phyloP scores from a whole-genome alignment of 1,284 basidiomycete species.

The Coniferiporia sulphurascens region DNA sequence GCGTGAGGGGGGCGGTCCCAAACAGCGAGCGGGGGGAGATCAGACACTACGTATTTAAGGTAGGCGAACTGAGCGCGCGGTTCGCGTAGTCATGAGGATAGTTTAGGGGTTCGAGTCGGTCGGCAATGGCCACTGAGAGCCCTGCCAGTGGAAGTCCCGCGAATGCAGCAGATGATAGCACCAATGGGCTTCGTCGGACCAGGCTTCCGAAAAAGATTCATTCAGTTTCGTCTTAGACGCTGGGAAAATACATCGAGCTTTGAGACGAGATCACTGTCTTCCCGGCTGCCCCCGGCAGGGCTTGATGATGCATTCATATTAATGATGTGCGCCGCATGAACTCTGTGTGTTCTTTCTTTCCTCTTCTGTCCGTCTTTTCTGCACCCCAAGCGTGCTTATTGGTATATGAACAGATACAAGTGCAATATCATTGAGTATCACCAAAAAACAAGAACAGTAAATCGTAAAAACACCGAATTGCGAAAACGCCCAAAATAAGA shows the following conservation, averaged over 20 bases:
- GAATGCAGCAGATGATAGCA: not conserved
- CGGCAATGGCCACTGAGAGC: not conserved
- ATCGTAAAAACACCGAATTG: not conserved
- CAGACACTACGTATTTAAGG: not conserved
- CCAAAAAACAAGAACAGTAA: not conserved
- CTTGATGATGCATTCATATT: not conserved
- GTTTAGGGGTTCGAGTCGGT: not conserved
- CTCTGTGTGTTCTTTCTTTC: not conserved
- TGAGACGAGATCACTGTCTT: not conserved
- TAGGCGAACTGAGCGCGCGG: not conserved
- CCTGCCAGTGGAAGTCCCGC: not conserved
- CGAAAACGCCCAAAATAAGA: not conserved
- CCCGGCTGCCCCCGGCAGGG: too few relatives aligned
- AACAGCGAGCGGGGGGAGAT: not conserved
- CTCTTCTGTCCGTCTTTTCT: not conserved
- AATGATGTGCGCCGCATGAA: too few relatives aligned
- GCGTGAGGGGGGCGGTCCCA: not conserved
- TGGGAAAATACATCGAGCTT: not conserved
- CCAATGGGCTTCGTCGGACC: not conserved
- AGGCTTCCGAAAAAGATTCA: not conserved
- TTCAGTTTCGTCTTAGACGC: not conserved
- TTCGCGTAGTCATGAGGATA: constrained; percentile 17
- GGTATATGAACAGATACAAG: not conserved
- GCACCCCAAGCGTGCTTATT: not conserved
- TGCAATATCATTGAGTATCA: not conserved